Evolutionary conservation across 352 stramenopile genomes (phyloP), one percentile per base, ranked within the genome.

Genomic region (Phytophthora ohioensis): DNA sequence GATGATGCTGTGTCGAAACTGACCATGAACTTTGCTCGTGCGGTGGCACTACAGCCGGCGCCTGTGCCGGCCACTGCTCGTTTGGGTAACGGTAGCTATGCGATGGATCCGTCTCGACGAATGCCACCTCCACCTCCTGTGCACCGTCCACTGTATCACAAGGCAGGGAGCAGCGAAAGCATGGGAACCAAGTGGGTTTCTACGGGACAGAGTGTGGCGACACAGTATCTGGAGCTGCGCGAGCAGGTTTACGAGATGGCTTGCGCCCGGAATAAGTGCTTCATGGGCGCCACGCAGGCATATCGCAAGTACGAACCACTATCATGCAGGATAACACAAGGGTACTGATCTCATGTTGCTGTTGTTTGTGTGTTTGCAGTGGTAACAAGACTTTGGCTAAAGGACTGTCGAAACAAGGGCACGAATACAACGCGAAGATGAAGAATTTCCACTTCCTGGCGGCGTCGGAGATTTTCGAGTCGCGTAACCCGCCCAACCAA

Each of bases 391-490:
- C 81, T 27, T 73, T 93, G 49, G 88, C 88, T 27, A 90, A 88
- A 64, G 79, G 74, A 27, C 57, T 96, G 54, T 96, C 88, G 11
- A 82, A 76, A 13, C 84, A 94, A 73, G 88, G 88, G 21, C 88
- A 94, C 67, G 80, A 91, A 35, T 90, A 89, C 76, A 96, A 94
- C 48, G 76, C 64, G 30, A 88, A 93, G 73, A 96, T 96, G 88
- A 96, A 96, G 70, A 76, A 88, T 13, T 85, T 76, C 54, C 88
- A 96, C 72, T 94, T 90, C 63, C 47, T 84, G 10, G 88, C 88
- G 3, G 88, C 88, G 32, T 82, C 81, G 13, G 76, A 85, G 46
- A 94, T 96, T 59, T 96, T 96, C 52, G 82, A 94, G 58, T 69
- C 81, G 47, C 85, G 88, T 17, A 96, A 96, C 60, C 84, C 88